Base-by-base conservation (phyloP, 495 filamentous ascomycete species). In the Xylaria nigripes region DNA sequence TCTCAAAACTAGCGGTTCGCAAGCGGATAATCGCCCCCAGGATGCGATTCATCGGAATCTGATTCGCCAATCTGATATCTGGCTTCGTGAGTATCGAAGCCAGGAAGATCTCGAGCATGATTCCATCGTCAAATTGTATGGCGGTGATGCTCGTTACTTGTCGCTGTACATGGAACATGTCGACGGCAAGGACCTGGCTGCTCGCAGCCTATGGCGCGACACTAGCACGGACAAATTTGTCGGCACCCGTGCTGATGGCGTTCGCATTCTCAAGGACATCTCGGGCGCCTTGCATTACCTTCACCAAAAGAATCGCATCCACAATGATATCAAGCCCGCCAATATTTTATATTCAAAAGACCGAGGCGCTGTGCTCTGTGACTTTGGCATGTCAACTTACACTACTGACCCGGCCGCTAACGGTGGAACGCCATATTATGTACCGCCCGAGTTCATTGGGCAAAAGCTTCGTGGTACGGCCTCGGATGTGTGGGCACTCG, bases 161-260 rank as follows among this genome's bases (percentile, higher is more conserved):
- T 76, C 73, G 6, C 50, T 77, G 12, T 77, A 77, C 47, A 76
- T 77, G 75, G 75, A 77, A 50, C 72, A 76, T 24, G 67, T 76
- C n/a, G 70, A 76, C 24, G 73, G 70, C 15, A 68, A 67, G 38
- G 73, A 77, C 41, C 64, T 77, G 10, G 62, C 70, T 1, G 61
- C 68, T 42, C 57, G 61, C 25, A 69, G 64, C 16, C 60, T 67
- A 5, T 77, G 73, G 75, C 69, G 73, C 3, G 58, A 68, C 25
- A 41, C 46, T 19, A 50, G 57, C 7, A 70, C 66, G 9, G 72
- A 77, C 47, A 22, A 68, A 19, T 77, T 77, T 36, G 47, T 59
- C 6, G 75, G 75, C 19, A 58, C 60, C 41, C 66, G 70, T 3
- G 50, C 56, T 6, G 73, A 77, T 46, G 72, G 67, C 16, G 18